These are phyloP conservation scores for Adansonia madagascariensis DNA, from an alignment of 441 rosid species.

Conservation along the genomic window DNA sequence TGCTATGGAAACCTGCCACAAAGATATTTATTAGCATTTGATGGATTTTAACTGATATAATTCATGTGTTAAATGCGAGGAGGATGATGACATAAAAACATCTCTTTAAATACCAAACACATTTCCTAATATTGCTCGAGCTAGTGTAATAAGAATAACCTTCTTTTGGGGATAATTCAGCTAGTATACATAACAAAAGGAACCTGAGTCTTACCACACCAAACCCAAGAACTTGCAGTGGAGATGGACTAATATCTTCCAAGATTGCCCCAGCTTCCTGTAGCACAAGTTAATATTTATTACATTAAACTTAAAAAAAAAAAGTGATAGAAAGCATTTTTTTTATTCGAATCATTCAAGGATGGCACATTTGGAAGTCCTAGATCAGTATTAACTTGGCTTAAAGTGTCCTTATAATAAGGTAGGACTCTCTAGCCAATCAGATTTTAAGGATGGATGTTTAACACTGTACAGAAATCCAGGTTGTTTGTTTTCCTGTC, in stretches of 20 bases:
- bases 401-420: slow-evolving; percentile 3
- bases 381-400: not conserved
- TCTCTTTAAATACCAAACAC: not conserved
- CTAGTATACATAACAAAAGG: not conserved
- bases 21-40: slow-evolving; percentile 25
- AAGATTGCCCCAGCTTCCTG: slow-evolving; percentile 98
- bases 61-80: not conserved
- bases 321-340: not conserved
- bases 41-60: slow-evolving; percentile 1
- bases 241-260: slow-evolving; percentile 82
- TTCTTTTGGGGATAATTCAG: not conserved
- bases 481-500: slow-evolving; percentile 5
- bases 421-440: not conserved
- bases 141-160: not conserved
- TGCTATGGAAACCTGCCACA: slow-evolving; percentile 70
- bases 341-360: slow-evolving; percentile 8
- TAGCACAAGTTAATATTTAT: slow-evolving; percentile 33
- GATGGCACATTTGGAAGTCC: not conserved
- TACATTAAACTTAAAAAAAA: not conserved
- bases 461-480: not conserved
- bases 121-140: not conserved
- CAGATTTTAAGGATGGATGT: not conserved
- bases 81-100: not conserved
- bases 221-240: slow-evolving; percentile 69
- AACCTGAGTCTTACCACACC: slow-evolving; percentile 68